These are phyloP conservation scores for Peniophora sp. DNA, from an alignment of 1,284 basidiomycete species.

Conservation along the genomic window DNA sequence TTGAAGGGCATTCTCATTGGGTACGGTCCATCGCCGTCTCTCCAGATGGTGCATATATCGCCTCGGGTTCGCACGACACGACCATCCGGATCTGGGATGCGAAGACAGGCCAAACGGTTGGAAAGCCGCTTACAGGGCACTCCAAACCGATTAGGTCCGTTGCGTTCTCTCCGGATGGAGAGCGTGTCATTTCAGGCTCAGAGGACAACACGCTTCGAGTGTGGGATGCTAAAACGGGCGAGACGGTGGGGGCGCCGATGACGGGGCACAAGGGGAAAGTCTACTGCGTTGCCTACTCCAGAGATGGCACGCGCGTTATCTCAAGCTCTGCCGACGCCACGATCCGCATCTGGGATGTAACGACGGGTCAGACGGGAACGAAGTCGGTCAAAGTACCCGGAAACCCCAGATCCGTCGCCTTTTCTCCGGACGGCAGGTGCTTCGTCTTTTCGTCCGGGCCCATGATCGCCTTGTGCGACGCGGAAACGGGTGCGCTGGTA, in stretches of 20 bases:
- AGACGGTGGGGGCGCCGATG: too few relatives aligned
- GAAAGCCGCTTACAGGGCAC: not conserved
- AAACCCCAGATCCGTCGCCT: too few relatives aligned
- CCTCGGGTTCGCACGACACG: too few relatives aligned
- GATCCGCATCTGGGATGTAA: not conserved
- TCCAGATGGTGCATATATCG: conserved; percentile 21
- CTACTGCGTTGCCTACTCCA: not conserved
- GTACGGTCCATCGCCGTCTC: conserved; percentile 19
- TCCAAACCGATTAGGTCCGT: not conserved
- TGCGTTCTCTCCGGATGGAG: not conserved
- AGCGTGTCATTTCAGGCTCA: not conserved
- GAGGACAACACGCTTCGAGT: not conserved
- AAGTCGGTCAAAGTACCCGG: too few relatives aligned
- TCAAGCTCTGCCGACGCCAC: not conserved
- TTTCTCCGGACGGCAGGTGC: too few relatives aligned
- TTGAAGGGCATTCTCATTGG: too few relatives aligned
- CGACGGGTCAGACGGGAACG: too few relatives aligned
- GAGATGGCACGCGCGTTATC: not conserved
- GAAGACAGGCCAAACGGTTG: not conserved
- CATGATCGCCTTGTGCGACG: too few relatives aligned
- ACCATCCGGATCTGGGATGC: not conserved
- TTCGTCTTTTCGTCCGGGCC: too few relatives aligned
- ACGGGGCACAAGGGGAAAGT: too few relatives aligned
- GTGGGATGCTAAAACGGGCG: too few relatives aligned
- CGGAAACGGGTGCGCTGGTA: not conserved